These are phyloP conservation scores for Nicotiana noctiflora DNA, from an alignment of 257 asterid species.

Conservation along the genomic window DNA sequence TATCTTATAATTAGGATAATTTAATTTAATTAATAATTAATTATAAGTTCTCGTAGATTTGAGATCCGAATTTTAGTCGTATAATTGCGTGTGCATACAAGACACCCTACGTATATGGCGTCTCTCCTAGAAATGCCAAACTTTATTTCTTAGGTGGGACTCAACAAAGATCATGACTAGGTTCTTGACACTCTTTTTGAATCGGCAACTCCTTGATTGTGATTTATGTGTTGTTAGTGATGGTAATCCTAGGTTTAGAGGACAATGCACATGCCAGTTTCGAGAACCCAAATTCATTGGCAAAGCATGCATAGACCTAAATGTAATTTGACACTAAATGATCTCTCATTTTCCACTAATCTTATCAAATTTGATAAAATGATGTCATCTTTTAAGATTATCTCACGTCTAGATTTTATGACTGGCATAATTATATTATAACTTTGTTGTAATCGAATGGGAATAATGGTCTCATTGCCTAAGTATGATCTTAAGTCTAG, in stretches of 20 bases:
- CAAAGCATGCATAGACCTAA: not conserved
- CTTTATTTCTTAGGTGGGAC: too few relatives aligned
- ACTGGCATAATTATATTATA: not conserved
- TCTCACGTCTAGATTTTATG: not conserved
- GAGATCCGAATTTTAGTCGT: too few relatives aligned
- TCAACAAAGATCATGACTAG: not conserved
- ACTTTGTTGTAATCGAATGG: not conserved
- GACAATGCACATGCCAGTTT: not conserved
- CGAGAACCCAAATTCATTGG: not conserved
- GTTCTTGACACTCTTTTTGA: not conserved
- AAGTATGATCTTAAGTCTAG: not conserved
- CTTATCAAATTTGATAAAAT: not conserved
- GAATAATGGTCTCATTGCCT: not conserved
- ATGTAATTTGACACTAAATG: too few relatives aligned
- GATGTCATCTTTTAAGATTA: not conserved
- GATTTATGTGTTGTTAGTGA: not conserved
- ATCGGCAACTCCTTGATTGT: not conserved
- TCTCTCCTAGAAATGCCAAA: too few relatives aligned
- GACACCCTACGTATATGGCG: too few relatives aligned
- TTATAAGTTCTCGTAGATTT: too few relatives aligned
- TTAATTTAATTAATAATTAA: too few relatives aligned
- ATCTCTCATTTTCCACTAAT: not conserved
- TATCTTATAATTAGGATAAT: not conserved
- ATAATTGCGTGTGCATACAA: too few relatives aligned
- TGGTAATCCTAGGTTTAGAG: slow-evolving; percentile 2